phyloP scores from a whole-genome alignment of 1,139 yeast species.

The Suhomyces taliae region DNA sequence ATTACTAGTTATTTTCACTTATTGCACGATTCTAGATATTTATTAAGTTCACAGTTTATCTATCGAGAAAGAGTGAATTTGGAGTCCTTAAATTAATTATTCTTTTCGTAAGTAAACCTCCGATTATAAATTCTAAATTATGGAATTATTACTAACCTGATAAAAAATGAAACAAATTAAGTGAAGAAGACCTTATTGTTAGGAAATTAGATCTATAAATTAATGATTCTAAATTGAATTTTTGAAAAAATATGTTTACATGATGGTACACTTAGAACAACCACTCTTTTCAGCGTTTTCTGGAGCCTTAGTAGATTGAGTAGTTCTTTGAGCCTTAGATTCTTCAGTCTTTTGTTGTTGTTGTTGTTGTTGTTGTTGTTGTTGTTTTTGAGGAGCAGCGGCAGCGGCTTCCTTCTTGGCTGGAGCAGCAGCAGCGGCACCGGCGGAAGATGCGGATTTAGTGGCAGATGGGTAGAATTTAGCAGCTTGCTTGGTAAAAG shows the following conservation, averaged over 20 bases:
- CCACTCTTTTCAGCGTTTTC: slow-evolving; percentile 11
- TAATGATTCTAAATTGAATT: background rate
- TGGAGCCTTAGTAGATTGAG: slow-evolving; percentile 10
- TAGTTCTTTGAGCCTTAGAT: slow-evolving; percentile 4
- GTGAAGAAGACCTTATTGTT: background rate
- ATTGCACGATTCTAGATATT: background rate
- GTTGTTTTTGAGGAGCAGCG: background rate
- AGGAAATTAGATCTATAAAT: background rate
- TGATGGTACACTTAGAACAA: slow-evolving; percentile 14
- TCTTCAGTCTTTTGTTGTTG: background rate
- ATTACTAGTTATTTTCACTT: background rate
- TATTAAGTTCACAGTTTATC: background rate
- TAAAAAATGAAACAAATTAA: background rate
- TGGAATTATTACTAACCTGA: background rate
- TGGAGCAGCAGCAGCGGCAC: background rate
- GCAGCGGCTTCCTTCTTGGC: slow-evolving; percentile 3
- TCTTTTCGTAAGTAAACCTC: no score
- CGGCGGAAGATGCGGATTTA: background rate
- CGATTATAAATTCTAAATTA: no score
- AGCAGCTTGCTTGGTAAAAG: slow-evolving; percentile 37
- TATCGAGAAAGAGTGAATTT: slow-evolving; percentile 9
- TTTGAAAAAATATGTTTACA: slow-evolving; percentile 5
- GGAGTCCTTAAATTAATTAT: slow-evolving; percentile 2
- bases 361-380: background rate
- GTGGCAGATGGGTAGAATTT: slow-evolving; percentile 18